phyloP scores from a whole-genome alignment of 257 asterid genomes.

The Forsythia suspensa region DNA sequence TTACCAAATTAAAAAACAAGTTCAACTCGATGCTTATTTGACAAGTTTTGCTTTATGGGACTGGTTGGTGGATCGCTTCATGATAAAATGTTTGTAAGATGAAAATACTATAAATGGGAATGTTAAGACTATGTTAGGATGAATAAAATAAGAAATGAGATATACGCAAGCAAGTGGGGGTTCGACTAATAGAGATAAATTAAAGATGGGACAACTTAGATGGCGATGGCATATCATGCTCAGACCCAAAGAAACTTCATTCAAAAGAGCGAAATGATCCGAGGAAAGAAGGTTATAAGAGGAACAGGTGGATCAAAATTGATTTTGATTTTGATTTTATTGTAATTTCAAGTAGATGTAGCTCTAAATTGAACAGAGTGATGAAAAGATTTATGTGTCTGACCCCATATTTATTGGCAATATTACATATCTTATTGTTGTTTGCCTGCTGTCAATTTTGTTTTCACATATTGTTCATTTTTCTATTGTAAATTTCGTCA shows the following conservation, averaged over 20 bases:
- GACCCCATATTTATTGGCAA: neutral
- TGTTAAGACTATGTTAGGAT: neutral
- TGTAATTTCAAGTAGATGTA: no score
- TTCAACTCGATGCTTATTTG: neutral
- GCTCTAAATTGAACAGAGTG: neutral
- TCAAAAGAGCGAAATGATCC: neutral
- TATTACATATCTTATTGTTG: neutral
- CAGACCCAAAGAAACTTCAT: neutral
- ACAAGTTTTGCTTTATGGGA: neutral
- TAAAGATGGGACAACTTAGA: neutral
- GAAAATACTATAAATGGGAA: neutral
- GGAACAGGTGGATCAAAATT: neutral
- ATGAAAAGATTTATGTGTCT: neutral
- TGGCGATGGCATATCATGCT: neutral
- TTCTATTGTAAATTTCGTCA: conserved; percentile 4
- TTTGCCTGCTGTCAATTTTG: neutral
- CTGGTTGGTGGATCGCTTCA: neutral
- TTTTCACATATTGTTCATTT: neutral
- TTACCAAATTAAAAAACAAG: neutral
- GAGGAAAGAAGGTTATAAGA: no score
- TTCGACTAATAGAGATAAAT: neutral
- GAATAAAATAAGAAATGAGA: neutral
- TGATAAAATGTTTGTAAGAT: neutral
- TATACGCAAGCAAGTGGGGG: neutral
- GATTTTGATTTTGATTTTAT: no score